Conservation (phyloP, 192 early-diverging fungal genomes). For the Lobulomyces angularis region DNA sequence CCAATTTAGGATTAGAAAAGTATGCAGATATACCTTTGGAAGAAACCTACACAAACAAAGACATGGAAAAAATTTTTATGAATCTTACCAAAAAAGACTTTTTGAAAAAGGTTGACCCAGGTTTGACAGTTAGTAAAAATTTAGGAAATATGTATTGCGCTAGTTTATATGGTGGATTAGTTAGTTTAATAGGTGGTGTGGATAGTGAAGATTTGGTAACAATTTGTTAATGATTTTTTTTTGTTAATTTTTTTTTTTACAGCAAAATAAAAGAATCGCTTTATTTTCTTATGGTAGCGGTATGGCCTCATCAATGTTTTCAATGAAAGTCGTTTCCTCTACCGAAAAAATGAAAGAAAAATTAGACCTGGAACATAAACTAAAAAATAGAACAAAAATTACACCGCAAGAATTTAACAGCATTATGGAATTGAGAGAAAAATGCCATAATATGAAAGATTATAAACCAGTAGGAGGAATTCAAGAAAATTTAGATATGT, state of each 20-base stretch:
- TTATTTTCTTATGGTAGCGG: constrained; percentile 96
- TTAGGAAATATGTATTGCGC: constrained; percentile 92
- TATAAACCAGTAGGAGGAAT: constrained; percentile 62
- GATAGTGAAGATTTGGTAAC: constrained; percentile 47
- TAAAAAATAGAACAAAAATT: constrained; percentile 61
- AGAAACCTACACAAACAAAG: constrained; percentile 72
- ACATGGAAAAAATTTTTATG: constrained; percentile 86
- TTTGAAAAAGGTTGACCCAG: constrained; percentile 61
- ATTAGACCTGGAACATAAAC: constrained; percentile 56
- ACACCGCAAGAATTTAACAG: constrained; percentile 65
- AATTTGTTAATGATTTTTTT: background rate
- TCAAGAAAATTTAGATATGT: too few relatives aligned
- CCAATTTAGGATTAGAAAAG: constrained; percentile 4
- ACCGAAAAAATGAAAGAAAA: constrained; percentile 45
- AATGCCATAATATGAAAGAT: constrained; percentile 67
- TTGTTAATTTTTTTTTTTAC: background rate
- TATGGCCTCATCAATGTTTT: constrained; percentile 87
- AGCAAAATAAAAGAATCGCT: constrained; percentile 69
- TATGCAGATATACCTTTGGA: constrained; percentile 36
- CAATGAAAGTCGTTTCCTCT: constrained; percentile 62
- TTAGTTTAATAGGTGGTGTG: constrained; percentile 63
- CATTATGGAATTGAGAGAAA: constrained; percentile 76
- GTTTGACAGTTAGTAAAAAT: constrained; percentile 68
- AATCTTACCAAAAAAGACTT: constrained; percentile 62
- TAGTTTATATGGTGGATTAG: constrained; percentile 61